phyloP scores from a whole-genome alignment of 2,329 filamentous ascomycete species.

The Camillea tinctor region DNA sequence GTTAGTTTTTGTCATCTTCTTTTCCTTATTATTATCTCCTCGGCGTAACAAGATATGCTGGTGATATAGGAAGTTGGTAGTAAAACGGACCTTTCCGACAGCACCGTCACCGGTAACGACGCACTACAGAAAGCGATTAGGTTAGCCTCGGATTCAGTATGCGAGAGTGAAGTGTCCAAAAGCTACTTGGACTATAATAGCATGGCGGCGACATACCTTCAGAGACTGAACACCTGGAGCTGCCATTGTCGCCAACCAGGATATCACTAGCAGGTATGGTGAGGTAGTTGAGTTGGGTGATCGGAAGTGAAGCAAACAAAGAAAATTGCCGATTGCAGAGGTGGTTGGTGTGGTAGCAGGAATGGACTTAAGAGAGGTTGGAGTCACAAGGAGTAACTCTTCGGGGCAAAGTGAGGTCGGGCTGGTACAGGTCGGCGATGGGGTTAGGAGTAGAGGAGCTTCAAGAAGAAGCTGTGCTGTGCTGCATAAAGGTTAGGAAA shows the following conservation, averaged over 20 bases:
- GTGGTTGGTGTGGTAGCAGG: slow-evolving; percentile 4
- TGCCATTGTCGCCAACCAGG: slow-evolving; percentile 61
- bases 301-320: slow-evolving; percentile 7
- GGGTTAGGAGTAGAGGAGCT: slow-evolving; percentile 11
- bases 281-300: slow-evolving; percentile 9
- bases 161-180: slow-evolving; percentile 8
- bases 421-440: slow-evolving; percentile 21
- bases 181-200: slow-evolving; percentile 1
- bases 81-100: slow-evolving; percentile 81
- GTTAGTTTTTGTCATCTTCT: slow-evolving; percentile 31
- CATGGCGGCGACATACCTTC: slow-evolving; percentile 62
- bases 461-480: slow-evolving; percentile 31
- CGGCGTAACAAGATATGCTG: slow-evolving; percentile 9
- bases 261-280: slow-evolving; percentile 14
- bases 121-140: slow-evolving; percentile 58
- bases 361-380: background rate
- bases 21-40: too few species aligned
- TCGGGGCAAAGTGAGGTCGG: slow-evolving; percentile 6
- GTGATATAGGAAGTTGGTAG: slow-evolving; percentile 12
- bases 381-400: background rate
- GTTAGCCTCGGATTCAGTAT: slow-evolving; percentile 36
- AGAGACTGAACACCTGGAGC: slow-evolving; percentile 84
- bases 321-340: slow-evolving; percentile 8
- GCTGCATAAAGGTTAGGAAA: slow-evolving; percentile 40
- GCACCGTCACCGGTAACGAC: slow-evolving; percentile 99